phyloP scores from a whole-genome alignment of 495 filamentous ascomycete genomes.

The Podospora sp. region DNA sequence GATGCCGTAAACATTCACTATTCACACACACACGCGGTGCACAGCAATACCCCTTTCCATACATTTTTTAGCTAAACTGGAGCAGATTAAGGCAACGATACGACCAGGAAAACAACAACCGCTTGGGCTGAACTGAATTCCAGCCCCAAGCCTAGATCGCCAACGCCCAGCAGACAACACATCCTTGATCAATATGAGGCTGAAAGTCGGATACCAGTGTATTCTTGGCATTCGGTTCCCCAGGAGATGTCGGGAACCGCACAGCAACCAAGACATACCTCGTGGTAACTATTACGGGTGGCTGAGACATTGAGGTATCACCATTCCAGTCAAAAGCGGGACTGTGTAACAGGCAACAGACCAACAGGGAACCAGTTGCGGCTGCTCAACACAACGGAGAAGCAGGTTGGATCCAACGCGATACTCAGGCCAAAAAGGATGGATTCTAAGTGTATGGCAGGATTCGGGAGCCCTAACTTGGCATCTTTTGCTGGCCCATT shows the following conservation, averaged over 20 bases:
- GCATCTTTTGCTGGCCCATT: not conserved
- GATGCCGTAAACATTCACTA: too few species aligned
- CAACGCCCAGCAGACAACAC: not conserved
- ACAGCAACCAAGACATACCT: not conserved
- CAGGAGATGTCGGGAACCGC: not conserved
- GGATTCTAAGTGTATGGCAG: not conserved
- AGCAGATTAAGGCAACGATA: too few species aligned
- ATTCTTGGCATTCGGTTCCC: not conserved
- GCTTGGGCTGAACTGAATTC: too few species aligned
- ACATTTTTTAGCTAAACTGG: too few species aligned
- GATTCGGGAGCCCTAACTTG: not conserved
- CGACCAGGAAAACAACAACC: not conserved
- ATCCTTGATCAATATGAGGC: not conserved
- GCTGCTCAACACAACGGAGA: not conserved
- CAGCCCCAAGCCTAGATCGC: too few species aligned
- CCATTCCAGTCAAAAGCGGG: not conserved
- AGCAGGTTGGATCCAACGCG: not conserved
- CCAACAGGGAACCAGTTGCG: not conserved
- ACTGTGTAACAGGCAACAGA: not conserved
- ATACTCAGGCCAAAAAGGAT: not conserved
- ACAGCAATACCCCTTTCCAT: too few species aligned
- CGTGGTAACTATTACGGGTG: not conserved
- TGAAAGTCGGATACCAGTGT: not conserved
- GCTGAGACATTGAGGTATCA: not conserved
- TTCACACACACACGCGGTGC: too few species aligned